phyloP scores from a whole-genome alignment of 2,329 filamentous ascomycete species.

The Penicillium psychrosexuale region DNA sequence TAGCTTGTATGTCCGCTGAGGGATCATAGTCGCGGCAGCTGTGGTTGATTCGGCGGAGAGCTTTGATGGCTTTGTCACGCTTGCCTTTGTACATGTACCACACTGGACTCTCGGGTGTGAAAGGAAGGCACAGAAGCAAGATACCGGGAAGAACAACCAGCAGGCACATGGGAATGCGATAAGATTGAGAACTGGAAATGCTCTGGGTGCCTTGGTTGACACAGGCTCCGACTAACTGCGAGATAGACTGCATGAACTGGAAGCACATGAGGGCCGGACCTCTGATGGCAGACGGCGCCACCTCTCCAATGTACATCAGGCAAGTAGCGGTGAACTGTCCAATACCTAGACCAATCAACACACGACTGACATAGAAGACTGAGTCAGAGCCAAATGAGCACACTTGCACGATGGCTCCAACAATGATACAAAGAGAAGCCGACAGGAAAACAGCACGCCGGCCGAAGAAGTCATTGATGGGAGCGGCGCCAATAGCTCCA shows the following conservation, averaged over 20 bases:
- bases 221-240: constrained; percentile 28
- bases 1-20: constrained; percentile 21
- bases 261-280: constrained; percentile 31
- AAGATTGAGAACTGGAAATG: constrained; percentile 23
- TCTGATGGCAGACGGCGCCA: constrained; percentile 26
- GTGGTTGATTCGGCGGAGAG: constrained; percentile 37
- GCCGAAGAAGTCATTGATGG: constrained; percentile 39
- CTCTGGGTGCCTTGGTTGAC: constrained; percentile 29
- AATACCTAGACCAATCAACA: constrained; percentile 30
- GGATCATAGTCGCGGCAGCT: constrained; percentile 32
- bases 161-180: constrained; percentile 29
- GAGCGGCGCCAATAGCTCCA: constrained; percentile 35
- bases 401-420: constrained; percentile 29
- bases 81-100: constrained; percentile 35
- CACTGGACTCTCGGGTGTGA: constrained; percentile 28
- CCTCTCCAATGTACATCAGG: constrained; percentile 34
- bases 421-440: constrained; percentile 35
- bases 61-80: constrained; percentile 27
- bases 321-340: constrained; percentile 34
- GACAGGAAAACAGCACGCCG: constrained; percentile 36
- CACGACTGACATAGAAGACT: constrained; percentile 28
- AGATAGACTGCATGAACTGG: constrained; percentile 31
- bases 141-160: constrained; percentile 24
- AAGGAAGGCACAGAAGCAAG: constrained; percentile 24
- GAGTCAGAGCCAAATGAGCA: constrained; percentile 19